A percentile compares a stretch with the other conserved stretches of the same genome.
Evolutionary conservation across 2,329 filamentous ascomycete species (phyloP).

Genomic region (Apiospora pterosperma): DNA sequence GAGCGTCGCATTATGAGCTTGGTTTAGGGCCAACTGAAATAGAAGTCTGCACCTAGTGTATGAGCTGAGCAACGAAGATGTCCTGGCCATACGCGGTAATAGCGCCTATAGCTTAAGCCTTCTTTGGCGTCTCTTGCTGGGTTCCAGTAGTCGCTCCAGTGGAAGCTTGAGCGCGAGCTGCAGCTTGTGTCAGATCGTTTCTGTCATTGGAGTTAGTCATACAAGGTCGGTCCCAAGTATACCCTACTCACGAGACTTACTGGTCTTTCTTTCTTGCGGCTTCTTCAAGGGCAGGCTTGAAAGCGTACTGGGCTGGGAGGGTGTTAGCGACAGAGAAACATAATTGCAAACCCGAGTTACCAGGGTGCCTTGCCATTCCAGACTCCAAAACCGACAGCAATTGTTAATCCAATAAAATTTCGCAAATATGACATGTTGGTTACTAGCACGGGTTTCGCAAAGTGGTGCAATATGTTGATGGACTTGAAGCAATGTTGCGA

Average conservation of each 20-base stretch:
- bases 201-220: background rate
- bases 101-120: background rate
- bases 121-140: background rate
- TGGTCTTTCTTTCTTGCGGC: background rate
- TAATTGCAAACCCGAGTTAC: background rate
- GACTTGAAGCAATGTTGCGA: background rate
- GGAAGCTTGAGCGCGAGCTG: background rate
- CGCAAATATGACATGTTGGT: slow-evolving; percentile 3
- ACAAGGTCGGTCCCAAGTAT: background rate
- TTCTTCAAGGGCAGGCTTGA: slow-evolving; percentile 8
- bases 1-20: slow-evolving; percentile 23
- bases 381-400: slow-evolving; percentile 5
- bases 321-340: background rate
- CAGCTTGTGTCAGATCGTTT: background rate
- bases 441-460: background rate
- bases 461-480: background rate
- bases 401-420: background rate
- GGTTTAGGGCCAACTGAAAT: background rate
- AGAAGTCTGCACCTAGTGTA: background rate
- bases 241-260: background rate
- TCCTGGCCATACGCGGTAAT: no score
- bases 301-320: background rate
- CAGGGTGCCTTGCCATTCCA: background rate
- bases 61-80: background rate
- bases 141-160: background rate